phyloP scores from a whole-genome alignment of 495 filamentous ascomycete genomes.

The Glonium stellatum region DNA sequence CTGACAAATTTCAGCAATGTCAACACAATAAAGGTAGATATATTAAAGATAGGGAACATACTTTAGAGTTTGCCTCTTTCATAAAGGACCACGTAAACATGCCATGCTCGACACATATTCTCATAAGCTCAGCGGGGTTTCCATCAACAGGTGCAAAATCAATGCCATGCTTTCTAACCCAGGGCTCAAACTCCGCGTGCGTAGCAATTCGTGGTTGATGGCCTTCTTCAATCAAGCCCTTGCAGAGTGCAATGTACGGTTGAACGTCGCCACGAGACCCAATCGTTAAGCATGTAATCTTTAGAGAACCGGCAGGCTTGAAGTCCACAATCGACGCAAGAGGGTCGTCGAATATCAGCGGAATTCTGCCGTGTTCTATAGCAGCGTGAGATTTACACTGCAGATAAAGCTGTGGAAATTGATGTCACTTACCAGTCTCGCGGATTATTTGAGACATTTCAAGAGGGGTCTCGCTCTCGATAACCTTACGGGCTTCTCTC shows the following conservation, averaged over 20 bases:
- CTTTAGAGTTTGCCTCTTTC: constrained; percentile 70
- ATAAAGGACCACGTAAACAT: constrained; percentile 95
- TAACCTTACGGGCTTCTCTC: constrained; percentile 59
- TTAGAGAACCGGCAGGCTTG: constrained; percentile 74
- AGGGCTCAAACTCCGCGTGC: constrained; percentile 79
- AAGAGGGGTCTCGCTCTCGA: constrained; percentile 6
- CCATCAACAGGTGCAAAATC: constrained; percentile 83
- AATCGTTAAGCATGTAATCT: constrained; percentile 92
- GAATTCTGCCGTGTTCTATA: constrained; percentile 32
- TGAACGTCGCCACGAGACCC: constrained; percentile 95
- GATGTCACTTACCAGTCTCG: not conserved
- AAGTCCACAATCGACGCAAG: constrained; percentile 90
- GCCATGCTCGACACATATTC: constrained; percentile 90
- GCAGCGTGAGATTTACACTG: not conserved
- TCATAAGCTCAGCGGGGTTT: constrained; percentile 91
- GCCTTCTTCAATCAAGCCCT: constrained; percentile 79
- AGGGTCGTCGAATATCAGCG: constrained; percentile 80
- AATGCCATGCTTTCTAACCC: constrained; percentile 87
- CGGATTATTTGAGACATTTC: constrained; percentile 20
- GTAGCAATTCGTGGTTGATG: constrained; percentile 86
- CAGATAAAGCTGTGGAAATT: not conserved
- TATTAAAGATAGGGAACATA: not conserved
- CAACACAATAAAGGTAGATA: not conserved
- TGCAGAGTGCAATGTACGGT: constrained; percentile 94
- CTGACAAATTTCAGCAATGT: constrained; percentile 6